Evolutionary conservation across 768 basidiomycete genomes (phyloP).

Genomic region (Arthromyces matolae): DNA sequence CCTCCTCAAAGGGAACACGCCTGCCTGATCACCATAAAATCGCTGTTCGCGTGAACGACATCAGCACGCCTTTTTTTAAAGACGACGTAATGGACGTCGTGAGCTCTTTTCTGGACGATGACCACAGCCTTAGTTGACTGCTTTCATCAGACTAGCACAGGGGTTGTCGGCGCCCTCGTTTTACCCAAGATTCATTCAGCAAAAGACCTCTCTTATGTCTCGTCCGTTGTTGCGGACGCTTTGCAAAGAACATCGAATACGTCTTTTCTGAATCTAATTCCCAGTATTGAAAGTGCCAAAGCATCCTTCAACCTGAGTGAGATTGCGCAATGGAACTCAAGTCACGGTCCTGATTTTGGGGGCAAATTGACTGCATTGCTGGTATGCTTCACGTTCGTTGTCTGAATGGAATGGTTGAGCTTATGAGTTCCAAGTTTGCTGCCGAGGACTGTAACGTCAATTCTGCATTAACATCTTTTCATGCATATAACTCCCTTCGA

Average conservation of each 20-base stretch:
- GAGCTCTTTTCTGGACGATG: slow-evolving; percentile 15
- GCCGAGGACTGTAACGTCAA: slow-evolving; percentile 83
- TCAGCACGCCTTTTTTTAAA: slow-evolving; percentile 60
- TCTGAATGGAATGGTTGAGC: not conserved
- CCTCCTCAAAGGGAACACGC: slow-evolving; percentile 21
- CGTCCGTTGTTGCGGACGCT: slow-evolving; percentile 38
- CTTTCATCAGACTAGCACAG: slow-evolving; percentile 26
- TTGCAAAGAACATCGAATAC: slow-evolving; percentile 24
- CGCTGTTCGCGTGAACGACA: slow-evolving; percentile 69
- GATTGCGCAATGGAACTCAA: slow-evolving; percentile 69
- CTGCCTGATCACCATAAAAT: slow-evolving; percentile 48
- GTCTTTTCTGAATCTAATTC: slow-evolving; percentile 54
- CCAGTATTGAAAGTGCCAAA: slow-evolving; percentile 83
- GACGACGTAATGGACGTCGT: slow-evolving; percentile 64
- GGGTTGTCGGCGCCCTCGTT: slow-evolving; percentile 60
- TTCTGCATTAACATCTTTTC: slow-evolving; percentile 1
- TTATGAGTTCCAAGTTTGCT: slow-evolving; percentile 60
- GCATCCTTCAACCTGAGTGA: slow-evolving; percentile 61
- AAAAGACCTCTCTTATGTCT: slow-evolving; percentile 62
- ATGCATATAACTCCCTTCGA: slow-evolving; percentile 4
- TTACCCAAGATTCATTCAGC: slow-evolving; percentile 81
- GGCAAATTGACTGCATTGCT: slow-evolving; percentile 62
- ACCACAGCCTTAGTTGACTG: not conserved
- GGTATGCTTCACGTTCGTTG: slow-evolving; percentile 36
- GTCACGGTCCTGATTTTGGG: slow-evolving; percentile 42